These are phyloP conservation scores for Tulasnella sp. DNA, from an alignment of 768 basidiomycete genomes.

Conservation along the genomic window DNA sequence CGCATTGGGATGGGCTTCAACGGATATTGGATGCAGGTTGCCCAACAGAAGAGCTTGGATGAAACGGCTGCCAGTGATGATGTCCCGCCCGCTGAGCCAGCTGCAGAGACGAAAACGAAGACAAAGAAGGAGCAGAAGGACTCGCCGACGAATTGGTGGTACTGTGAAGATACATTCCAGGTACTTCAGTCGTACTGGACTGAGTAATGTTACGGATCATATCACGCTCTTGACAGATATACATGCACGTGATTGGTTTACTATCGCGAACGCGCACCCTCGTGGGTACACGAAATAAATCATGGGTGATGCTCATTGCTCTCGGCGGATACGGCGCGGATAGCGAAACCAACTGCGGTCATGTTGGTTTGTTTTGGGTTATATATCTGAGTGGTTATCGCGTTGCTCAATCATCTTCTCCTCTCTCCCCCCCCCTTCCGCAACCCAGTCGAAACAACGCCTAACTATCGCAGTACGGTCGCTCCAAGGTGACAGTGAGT, in stretches of 20 bases:
- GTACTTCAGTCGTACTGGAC: slow-evolving; percentile 9
- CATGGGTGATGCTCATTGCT: too few species aligned
- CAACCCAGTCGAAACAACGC: too few species aligned
- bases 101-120: slow-evolving; percentile 5
- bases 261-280: too few species aligned
- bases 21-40: slow-evolving; percentile 12
- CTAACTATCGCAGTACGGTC: too few species aligned
- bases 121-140: not conserved
- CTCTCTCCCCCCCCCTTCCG: too few species aligned
- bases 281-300: too few species aligned
- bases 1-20: slow-evolving; percentile 9
- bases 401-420: too few species aligned
- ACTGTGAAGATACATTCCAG: slow-evolving; percentile 9
- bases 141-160: not conserved
- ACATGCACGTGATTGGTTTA: too few species aligned
- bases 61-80: not conserved
- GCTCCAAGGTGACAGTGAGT: too few species aligned
- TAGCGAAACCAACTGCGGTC: too few species aligned
- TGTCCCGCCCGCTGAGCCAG: not conserved
- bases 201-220: not conserved
- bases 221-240: too few species aligned
- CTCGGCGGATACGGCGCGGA: too few species aligned
- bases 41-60: slow-evolving; percentile 3
- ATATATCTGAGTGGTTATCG: not conserved
- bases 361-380: not conserved